Base-by-base conservation (phyloP, 768 basidiomycete species). In the Rhizopogon vinicolor region DNA sequence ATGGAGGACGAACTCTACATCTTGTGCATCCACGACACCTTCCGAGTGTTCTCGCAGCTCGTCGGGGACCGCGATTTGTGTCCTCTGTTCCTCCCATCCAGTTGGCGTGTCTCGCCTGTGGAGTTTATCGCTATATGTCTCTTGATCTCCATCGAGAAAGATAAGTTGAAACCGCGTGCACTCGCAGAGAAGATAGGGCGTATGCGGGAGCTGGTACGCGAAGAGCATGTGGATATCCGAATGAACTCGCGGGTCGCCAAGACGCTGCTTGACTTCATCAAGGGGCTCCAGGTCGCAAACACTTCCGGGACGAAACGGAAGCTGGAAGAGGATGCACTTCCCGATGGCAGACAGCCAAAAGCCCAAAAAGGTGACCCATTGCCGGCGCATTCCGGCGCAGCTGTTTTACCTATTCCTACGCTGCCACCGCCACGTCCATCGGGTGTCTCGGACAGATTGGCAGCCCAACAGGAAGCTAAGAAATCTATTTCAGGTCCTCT, bases 41-140 rank as follows among this genome's bases (percentile, higher is more conserved):
- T 80, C 58, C 60, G 65, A 8, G 73, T 80, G 12, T 80, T 84
- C 63, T 68, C 75, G 2, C 58, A 64, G 1, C 72, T 90, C 45
- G 77, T 78, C 1, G 56, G 63, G 5, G 72, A 80, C 46, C 44
- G 62, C 2, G 61, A 73, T 7, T 60, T 72, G 18, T 71, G 62
- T n/a, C 53, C 61, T 7, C 55, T 70, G 19, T 79, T 86, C 63
- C 56, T 66, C 65, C 71, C 65, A 67, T 58, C 66, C 39, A 69
- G 73, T 16, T 70, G 68, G 59, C 84, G 83, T 40, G 74, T 90
- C 1, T 76, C 87, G 0, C 89, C 89, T 0, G 72, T 89, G 41
- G 89, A 91, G 65, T 82, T 91, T 58, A 74, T 87, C 45, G 70
- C 78, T 58, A 78, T 81, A 46, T 74, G 73, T 19, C 61, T 87